These are phyloP conservation scores for Aureobasidium sp. DNA, from an alignment of 2,329 filamentous ascomycete species.

Conservation along the genomic window DNA sequence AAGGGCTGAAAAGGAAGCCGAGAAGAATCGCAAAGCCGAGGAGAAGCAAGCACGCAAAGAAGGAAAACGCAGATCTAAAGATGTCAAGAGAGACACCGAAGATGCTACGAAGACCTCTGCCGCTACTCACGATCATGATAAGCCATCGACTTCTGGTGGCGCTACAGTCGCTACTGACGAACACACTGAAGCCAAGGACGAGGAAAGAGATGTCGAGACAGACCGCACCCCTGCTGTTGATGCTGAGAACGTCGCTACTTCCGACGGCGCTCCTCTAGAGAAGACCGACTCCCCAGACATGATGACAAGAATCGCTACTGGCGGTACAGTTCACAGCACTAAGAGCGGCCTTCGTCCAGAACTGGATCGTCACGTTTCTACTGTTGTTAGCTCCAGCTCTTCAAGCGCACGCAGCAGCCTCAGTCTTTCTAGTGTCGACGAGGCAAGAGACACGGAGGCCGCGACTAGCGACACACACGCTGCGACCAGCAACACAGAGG, in stretches of 20 bases:
- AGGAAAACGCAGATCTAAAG: conserved; percentile 45
- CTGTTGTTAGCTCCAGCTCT: conserved; percentile 19
- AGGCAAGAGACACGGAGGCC: not conserved
- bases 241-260: not conserved
- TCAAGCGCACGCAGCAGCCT: conserved; percentile 2
- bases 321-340: not conserved
- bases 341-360: conserved; percentile 14
- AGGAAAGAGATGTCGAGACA: not conserved
- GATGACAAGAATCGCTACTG: not conserved
- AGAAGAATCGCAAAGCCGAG: conserved; percentile 43
- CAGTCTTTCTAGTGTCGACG: conserved; percentile 14
- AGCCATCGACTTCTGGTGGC: not conserved
- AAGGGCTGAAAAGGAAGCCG: conserved; percentile 31
- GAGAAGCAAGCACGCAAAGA: conserved; percentile 43
- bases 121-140: conserved; percentile 9
- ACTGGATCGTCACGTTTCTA: conserved; percentile 25
- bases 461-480: not conserved
- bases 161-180: not conserved
- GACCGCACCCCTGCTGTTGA: not conserved
- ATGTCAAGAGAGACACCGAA: conserved; percentile 22
- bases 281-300: conserved; percentile 9
- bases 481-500: not conserved
- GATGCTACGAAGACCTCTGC: conserved; percentile 13
- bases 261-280: not conserved
- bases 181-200: not conserved